phyloP scores from a whole-genome alignment of 768 basidiomycete species.

The Tubosaeta sp. region DNA sequence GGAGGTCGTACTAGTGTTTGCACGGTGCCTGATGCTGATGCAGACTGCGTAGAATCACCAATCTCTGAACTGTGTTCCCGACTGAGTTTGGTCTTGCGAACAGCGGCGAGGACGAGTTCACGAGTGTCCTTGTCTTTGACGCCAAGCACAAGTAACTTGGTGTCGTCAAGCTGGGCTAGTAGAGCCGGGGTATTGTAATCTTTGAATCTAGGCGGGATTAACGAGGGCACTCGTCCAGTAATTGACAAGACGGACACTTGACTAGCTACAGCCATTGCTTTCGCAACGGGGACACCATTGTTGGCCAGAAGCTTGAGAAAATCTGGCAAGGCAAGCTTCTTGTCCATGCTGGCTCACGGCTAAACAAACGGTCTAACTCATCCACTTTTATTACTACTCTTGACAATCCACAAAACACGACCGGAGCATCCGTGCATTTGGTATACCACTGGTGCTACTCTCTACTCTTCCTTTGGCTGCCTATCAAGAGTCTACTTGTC shows the following conservation, averaged over 20 bases:
- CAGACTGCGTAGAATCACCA: neutral
- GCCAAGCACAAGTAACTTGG: constrained; percentile 54
- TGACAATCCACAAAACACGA: constrained; percentile 10
- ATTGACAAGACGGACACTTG: constrained; percentile 54
- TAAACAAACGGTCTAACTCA: neutral
- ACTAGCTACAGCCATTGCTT: constrained; percentile 66
- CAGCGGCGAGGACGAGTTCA: constrained; percentile 51
- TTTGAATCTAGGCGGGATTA: constrained; percentile 56
- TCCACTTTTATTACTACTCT: neutral
- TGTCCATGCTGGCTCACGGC: constrained; percentile 12
- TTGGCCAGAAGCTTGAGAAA: constrained; percentile 65
- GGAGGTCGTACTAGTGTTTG: constrained; percentile 28
- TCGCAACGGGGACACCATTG: constrained; percentile 52
- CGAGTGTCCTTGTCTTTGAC: constrained; percentile 63
- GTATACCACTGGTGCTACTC: constrained; percentile 19
- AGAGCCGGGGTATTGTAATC: constrained; percentile 56
- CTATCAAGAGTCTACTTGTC: constrained; percentile 39
- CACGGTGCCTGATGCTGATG: constrained; percentile 18
- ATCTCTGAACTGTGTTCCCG: constrained; percentile 17
- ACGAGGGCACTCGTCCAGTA: constrained; percentile 2
- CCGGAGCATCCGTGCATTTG: constrained; percentile 5
- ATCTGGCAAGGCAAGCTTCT: constrained; percentile 56
- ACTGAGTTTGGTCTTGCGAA: constrained; percentile 41
- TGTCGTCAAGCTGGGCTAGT: constrained; percentile 55
- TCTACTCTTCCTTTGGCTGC: constrained; percentile 7